These are phyloP conservation scores for Backusella macrospora DNA, from an alignment of 192 early-diverging fungal genomes.

Conservation along the genomic window DNA sequence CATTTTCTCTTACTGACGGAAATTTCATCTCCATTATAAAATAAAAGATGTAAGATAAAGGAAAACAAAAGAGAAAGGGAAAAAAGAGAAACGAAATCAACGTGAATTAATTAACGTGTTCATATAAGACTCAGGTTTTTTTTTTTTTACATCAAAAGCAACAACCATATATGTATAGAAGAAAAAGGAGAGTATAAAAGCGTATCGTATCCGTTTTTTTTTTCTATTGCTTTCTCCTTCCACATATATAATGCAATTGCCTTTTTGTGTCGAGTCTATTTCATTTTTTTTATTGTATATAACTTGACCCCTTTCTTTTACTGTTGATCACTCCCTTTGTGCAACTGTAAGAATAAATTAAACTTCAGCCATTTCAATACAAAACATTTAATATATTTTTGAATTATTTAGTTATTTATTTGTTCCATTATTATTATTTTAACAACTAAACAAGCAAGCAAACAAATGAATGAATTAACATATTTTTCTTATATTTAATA, in stretches of 20 bases:
- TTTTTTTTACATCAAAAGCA: not conserved
- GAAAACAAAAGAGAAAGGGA: not conserved
- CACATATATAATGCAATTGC: not conserved
- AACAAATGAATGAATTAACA: too few species aligned
- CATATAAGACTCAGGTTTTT: not conserved
- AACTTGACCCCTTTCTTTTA: not conserved
- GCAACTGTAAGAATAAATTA: not conserved
- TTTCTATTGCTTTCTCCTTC: not conserved
- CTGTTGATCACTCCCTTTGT: slow-evolving; percentile 6
- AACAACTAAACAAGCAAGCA: too few species aligned
- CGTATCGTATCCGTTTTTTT: not conserved
- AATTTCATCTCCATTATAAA: not conserved
- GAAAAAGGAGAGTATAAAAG: not conserved
- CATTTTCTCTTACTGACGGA: not conserved
- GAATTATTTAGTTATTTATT: not conserved
- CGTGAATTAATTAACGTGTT: not conserved
- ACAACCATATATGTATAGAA: not conserved
- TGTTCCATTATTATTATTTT: too few species aligned
- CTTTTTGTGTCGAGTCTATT: not conserved
- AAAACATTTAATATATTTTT: not conserved
- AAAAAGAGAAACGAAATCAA: not conserved
- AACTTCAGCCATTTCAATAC: not conserved
- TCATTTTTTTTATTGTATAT: not conserved
- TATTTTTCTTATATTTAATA: too few species aligned
- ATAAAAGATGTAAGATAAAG: not conserved